Evolutionary conservation across 805 yeast genomes (phyloP).

Genomic region (Saccharomycopsis javanensis): DNA sequence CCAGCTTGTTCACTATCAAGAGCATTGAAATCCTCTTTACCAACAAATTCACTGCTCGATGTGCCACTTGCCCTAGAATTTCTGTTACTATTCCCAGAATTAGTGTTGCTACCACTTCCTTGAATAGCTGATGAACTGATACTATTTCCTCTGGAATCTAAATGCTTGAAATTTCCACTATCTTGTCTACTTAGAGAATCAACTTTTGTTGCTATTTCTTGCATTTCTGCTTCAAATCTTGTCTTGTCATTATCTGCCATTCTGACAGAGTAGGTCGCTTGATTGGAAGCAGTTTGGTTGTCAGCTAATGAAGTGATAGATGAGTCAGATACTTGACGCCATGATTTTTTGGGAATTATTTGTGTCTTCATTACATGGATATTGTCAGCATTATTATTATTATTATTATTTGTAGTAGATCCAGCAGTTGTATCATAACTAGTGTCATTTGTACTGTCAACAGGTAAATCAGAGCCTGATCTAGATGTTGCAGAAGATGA

Average conservation of each 20-base stretch:
- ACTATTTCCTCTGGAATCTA: conserved; percentile 17
- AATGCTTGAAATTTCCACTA: conserved; percentile 16
- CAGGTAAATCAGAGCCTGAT: neutral
- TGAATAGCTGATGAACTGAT: neutral
- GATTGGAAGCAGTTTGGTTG: conserved; percentile 64
- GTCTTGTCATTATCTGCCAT: conserved; percentile 51
- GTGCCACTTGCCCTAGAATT: neutral
- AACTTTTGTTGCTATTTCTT: neutral
- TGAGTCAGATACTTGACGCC: conserved; percentile 40
- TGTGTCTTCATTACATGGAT: neutral
- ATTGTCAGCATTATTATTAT: neutral
- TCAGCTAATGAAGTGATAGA: conserved; percentile 61
- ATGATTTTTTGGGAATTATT: conserved; percentile 38
- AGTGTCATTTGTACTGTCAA: neutral
- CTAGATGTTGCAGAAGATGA: neutral
- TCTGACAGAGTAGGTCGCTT: conserved; percentile 69
- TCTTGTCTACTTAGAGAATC: conserved; percentile 9
- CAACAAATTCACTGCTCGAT: neutral
- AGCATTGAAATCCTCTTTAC: neutral
- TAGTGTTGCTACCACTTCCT: neutral
- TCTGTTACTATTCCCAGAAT: neutral
- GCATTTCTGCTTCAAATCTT: conserved; percentile 17
- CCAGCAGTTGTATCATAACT: neutral
- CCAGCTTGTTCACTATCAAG: neutral
- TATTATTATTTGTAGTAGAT: neutral